Evolutionary conservation across 805 yeast species (phyloP), one percentile per base, ranked within the genome.

Genomic region (Ogataea paradorogensis): DNA sequence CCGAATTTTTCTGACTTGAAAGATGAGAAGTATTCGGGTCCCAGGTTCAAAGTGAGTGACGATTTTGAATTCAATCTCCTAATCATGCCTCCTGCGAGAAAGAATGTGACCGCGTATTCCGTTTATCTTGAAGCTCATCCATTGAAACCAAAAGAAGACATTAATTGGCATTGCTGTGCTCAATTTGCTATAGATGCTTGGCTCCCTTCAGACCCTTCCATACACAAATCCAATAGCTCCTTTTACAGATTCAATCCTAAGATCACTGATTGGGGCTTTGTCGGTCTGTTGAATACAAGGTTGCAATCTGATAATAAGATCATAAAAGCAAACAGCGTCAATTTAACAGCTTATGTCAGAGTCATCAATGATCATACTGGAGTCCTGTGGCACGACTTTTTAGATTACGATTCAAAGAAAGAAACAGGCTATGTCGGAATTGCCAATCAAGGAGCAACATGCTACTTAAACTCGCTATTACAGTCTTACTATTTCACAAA

Each of bases 371-470:
- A 93, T 63, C 80, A 88, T 15, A 93, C 99, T 0, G 96, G 96
- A 3, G 95, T 90, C 1, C 67, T 93, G 45, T 93, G 97, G 96
- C 95, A 88, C 58, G 84, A 84, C 58, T 88, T 89, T 51, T 47
- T 72, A 28, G 84, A 86, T 54, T 86, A 86, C 63, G 88, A 93
- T 62, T 89, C 97, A 1, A 88, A 89, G 59, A 76, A 80, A 52
- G 79, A 69, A 37, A 87, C 98, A 0, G 97, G 98, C 0, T 89
- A 73, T 58, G 95, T 89, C 7, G 99, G 99, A 1, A 76, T 93
- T 46, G 82, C 79, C 50, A 93, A 93, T 57, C 99, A 93, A 66
- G 99, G 99, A 47, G 99, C 99, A 2, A 93, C 99, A 0, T 93
- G 99, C 62, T 93, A 93, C 63, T 74, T 93, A 58, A 93, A 93